Conservation (phyloP, 306 rosid species). For the Echinosophora koreensis region DNA sequence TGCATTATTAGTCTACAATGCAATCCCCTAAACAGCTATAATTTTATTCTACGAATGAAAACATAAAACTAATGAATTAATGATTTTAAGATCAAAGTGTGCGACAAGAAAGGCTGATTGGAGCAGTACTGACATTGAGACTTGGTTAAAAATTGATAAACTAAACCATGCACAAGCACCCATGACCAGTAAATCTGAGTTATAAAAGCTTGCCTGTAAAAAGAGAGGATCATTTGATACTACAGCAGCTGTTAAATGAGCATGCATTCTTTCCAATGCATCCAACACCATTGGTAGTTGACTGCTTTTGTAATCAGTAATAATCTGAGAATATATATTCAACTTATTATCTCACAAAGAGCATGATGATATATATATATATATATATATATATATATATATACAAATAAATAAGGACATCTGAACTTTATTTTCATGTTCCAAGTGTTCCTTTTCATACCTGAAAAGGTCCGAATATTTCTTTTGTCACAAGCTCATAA, state of each 20-base stretch:
- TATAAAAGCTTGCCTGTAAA: conserved; percentile 71
- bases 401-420: not conserved
- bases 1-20: not conserved
- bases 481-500: conserved; percentile 86
- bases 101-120: not conserved
- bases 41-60: conserved; percentile 3
- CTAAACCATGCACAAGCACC: not conserved
- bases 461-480: conserved; percentile 97
- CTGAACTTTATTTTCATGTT: conserved; percentile 11
- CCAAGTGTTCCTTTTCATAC: conserved; percentile 50
- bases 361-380: not conserved
- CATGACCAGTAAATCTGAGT: not conserved
- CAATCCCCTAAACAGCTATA: not conserved
- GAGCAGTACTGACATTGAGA: not conserved
- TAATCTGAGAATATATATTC: conserved; percentile 54
- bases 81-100: conserved; percentile 8
- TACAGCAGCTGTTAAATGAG: conserved; percentile 92
- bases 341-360: conserved; percentile 45
- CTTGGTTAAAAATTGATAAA: not conserved
- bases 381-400: not conserved
- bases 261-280: conserved; percentile 87
- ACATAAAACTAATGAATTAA: not conserved
- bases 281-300: conserved; percentile 86
- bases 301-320: conserved; percentile 74
- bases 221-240: conserved; percentile 88